Evolutionary conservation across 1,284 basidiomycete species (phyloP), one percentile per base, ranked within the genome.

Genomic region (Anthracocystis walkeri): DNA sequence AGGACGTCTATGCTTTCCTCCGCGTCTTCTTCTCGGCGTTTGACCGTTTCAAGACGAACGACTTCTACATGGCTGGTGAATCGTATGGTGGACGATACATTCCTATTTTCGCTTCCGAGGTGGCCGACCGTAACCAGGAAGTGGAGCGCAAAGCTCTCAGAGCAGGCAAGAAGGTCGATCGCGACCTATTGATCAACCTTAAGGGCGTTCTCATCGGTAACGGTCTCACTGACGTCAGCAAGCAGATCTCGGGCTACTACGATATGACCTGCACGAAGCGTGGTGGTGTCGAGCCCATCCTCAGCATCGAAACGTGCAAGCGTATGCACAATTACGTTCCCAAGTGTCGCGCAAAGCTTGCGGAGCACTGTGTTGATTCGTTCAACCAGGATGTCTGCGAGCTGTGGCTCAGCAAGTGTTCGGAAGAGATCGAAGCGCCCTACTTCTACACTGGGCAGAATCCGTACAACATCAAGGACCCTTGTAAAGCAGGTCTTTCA

Each of bases 201-300:
- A 88, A 90, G 52, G 92, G 91, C 18, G 87, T 93, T 38, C 89
- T 94, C 87, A 93, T 95, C 56, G 93, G 94, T 88, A 87, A 86
- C 69, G 88, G 88, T 7, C 81, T 88, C 40, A 89, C 88, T 0
- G 87, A 88, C 58, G 57, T 68, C 18, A 54, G 56, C 25, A 65
- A 70, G 52, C 80, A 80, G 62, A 67, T 70, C 25, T 58, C 65
- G 27, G 65, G 62, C 20, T 79, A 80, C 58, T 82, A 70, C 46
- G 79, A 82, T 61, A 76, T 81, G 69, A 72, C 75, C 14, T 82
- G 81, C 76, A 81, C 79, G 1, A 59, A 60, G 25, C 58, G 67
- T 23, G 78, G 70, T 12, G 72, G 71, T 5, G 71, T 65, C 14
- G 65, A 64, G 29, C 77, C 77, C 3, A 58, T 71, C 31, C 58